These are phyloP conservation scores for Rutidosis leptorrhynchoides DNA, from an alignment of 129 eudicot genomes.

Conservation along the genomic window DNA sequence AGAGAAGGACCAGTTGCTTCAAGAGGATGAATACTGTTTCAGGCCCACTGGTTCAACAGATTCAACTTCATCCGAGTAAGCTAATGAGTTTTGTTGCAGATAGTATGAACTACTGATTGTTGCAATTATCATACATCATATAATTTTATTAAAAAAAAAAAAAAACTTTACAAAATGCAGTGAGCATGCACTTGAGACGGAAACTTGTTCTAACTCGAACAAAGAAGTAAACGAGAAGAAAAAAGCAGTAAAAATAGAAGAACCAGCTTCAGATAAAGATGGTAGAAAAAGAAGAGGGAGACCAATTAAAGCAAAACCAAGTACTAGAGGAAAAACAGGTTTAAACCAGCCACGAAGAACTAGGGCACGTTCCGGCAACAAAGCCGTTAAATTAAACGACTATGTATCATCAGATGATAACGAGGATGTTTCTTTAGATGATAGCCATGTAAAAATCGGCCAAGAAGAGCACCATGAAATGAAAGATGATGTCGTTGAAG, in stretches of 20 bases:
- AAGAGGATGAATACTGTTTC: conserved; percentile 55
- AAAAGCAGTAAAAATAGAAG: conserved; percentile 21
- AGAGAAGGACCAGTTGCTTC: conserved; percentile 48
- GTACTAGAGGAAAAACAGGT: conserved; percentile 31
- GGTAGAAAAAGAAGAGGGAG: conserved; percentile 48
- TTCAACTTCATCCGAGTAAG: conserved; percentile 44
- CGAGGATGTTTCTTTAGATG: conserved; percentile 34
- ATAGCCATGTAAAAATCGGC: conserved; percentile 16
- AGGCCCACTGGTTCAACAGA: conserved; percentile 47
- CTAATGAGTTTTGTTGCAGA: not conserved
- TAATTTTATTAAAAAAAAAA: not conserved
- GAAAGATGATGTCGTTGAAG: conserved; percentile 25
- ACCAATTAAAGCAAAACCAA: conserved; percentile 36
- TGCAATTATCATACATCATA: not conserved
- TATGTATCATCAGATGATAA: conserved; percentile 53
- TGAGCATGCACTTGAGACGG: conserved; percentile 22
- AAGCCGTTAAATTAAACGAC: conserved; percentile 58
- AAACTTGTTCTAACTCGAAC: conserved; percentile 24
- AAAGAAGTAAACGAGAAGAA: conserved; percentile 32
- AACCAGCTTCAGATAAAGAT: conserved; percentile 24
- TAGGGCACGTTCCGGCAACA: conserved; percentile 51
- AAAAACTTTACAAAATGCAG: conserved; percentile 25
- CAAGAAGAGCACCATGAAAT: conserved; percentile 19
- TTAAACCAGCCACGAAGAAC: conserved; percentile 50
- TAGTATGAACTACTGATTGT: not conserved